These are phyloP conservation scores for Pulicaria dysenterica DNA, from an alignment of 129 eudicot species.

Conservation along the genomic window DNA sequence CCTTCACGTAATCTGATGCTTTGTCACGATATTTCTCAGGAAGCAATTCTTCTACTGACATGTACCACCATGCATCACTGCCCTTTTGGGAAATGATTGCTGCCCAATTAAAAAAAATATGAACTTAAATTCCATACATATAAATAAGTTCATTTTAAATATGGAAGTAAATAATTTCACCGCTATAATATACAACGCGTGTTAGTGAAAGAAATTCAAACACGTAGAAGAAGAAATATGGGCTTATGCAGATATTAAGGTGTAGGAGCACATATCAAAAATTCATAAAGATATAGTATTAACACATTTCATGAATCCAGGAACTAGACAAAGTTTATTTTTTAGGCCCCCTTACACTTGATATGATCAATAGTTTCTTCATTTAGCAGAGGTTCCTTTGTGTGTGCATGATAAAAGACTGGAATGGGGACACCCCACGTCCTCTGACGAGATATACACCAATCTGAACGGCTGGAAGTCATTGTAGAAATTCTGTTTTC, in stretches of 20 bases:
- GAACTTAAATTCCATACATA: conserved; percentile 5
- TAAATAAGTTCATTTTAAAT: not conserved
- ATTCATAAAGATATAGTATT: no score
- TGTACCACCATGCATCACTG: conserved; percentile 99
- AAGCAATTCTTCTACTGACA: conserved; percentile 90
- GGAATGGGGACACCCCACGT: conserved; percentile 99
- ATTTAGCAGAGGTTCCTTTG: conserved; percentile 92
- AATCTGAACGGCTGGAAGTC: conserved; percentile 95
- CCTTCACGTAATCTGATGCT: conserved; percentile 85
- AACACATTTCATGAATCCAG: no score
- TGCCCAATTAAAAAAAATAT: conserved; percentile 39
- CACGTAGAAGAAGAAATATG: not conserved
- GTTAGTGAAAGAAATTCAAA: no score
- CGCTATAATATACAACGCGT: not conserved
- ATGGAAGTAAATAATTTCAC: not conserved
- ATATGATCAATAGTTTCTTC: conserved; percentile 86
- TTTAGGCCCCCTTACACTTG: conserved; percentile 53
- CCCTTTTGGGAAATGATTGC: conserved; percentile 92
- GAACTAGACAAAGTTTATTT: not conserved
- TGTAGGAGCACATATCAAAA: no score
- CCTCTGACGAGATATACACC: conserved; percentile 99
- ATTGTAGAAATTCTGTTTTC: conserved; percentile 84
- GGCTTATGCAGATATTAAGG: no score
- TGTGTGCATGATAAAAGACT: conserved; percentile 81
- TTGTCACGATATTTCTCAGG: conserved; percentile 79